Evolutionary conservation across 495 filamentous ascomycete genomes (phyloP), one percentile per base, ranked within the genome.

Genomic region (Monascus purpureus): DNA sequence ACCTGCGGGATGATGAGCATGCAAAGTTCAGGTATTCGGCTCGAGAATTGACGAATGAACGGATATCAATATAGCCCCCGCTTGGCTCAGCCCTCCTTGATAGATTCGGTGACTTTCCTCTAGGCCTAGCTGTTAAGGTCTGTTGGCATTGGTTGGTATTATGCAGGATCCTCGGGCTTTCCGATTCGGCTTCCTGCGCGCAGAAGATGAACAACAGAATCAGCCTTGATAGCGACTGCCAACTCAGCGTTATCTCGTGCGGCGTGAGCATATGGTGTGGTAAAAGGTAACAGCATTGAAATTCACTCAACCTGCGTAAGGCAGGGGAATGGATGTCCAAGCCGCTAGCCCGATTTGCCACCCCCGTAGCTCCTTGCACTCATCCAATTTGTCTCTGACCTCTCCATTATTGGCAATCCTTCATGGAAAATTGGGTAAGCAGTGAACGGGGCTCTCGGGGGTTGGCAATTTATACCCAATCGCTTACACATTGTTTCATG

Each of bases 211-310:
- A 36, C 40, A 37, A 39, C 35, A 40, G 36, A 54, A 45, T 45
- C 47, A 53, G 50, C 35, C 45, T 39, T 37, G 36, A 46, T 42
- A 37, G 47, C 44, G 49, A 51, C 48, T 59, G 50, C 52, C 53
- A 61, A 42, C 53, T 52, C 40, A 49, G 37, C 47, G 52, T 46
- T 30, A 38, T 33, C 45, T 45, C 33, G 42, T 28, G 25, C 32
- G n/a, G n/a, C n/a, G n/a, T n/a, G n/a, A 37, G 36, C 47, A 39
- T 39, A 42, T 40, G 40, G 39, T 39, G 43, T 43, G 41, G 45
- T 41, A 39, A 29, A 39, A 36, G 30, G 37, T 38, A 41, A 41
- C 43, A 41, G 44, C 35, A 24, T 35, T 32, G 31, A 29, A 22
- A 34, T 28, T 35, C 26, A 41, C 36, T 35, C 27, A 32, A 37